phyloP scores from a whole-genome alignment of 23 red algal species.

The Gracilaria domingensis region DNA sequence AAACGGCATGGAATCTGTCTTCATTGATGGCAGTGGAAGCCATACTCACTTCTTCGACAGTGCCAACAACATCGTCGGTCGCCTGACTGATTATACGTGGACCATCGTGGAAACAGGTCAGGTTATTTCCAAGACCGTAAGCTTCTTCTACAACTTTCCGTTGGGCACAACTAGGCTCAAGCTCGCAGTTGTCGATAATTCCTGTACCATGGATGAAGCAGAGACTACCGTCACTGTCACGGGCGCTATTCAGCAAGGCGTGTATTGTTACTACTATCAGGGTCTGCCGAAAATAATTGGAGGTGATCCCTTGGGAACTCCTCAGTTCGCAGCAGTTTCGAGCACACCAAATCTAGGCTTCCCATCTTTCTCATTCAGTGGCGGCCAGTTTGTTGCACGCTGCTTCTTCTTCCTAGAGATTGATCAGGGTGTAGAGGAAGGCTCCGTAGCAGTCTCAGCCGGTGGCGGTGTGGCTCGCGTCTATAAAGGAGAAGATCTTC shows the following conservation, averaged over 20 bases:
- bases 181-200: constrained; percentile 51
- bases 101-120: constrained; percentile 66
- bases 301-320: constrained; percentile 20
- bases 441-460: neutral
- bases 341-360: constrained; percentile 24
- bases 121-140: constrained; percentile 21
- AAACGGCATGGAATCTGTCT: constrained; percentile 40
- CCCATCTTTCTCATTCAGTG: constrained; percentile 34
- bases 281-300: constrained; percentile 17
- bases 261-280: constrained; percentile 78
- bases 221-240: constrained; percentile 78
- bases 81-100: constrained; percentile 62
- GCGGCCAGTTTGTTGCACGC: constrained; percentile 30
- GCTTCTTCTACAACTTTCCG: constrained; percentile 64
- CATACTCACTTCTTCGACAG: constrained; percentile 75
- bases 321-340: constrained; percentile 39
- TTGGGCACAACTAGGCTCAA: constrained; percentile 67
- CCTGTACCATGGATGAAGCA: constrained; percentile 56
- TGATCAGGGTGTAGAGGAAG: neutral
- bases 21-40: constrained; percentile 50
- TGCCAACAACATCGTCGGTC: constrained; percentile 63
- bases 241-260: constrained; percentile 51
- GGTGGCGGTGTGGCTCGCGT: constrained; percentile 48
- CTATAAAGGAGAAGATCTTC: constrained; percentile 62
- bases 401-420: constrained; percentile 65